Percentiles rank a stretch among this genome's conserved stretches.
phyloP scores from a whole-genome alignment of 164 flowering plant species.

The Tinospora cordifolia region DNA sequence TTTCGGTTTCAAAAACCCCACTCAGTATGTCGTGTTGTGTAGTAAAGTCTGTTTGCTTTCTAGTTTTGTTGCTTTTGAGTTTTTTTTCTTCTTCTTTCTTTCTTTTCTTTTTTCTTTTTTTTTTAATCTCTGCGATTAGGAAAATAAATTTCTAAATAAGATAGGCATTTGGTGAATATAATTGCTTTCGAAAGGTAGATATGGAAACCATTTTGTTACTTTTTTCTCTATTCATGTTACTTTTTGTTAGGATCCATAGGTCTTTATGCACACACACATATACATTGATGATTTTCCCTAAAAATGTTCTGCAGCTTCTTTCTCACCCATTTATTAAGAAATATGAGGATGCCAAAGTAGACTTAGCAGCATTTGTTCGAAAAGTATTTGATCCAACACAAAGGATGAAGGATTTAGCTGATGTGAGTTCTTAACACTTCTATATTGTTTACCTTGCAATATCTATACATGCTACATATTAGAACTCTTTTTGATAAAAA shows the following conservation, averaged over 20 bases:
- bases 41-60: neutral
- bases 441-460: neutral
- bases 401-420: conserved; percentile 89
- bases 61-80: neutral
- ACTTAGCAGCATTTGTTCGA: conserved; percentile 72
- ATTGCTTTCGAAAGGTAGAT: too few relatives aligned
- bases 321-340: conserved; percentile 83
- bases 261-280: too few relatives aligned
- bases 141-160: too few relatives aligned
- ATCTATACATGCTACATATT: neutral
- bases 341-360: conserved; percentile 51
- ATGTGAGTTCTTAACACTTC: conserved; percentile 50
- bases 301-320: conserved; percentile 60
- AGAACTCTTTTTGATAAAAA: neutral
- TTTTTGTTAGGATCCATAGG: too few relatives aligned
- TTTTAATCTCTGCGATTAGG: too few relatives aligned
- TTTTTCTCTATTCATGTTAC: too few relatives aligned
- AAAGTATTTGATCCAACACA: conserved; percentile 85
- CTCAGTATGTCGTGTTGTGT: too few relatives aligned
- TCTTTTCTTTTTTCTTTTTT: too few relatives aligned
- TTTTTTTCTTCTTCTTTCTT: neutral
- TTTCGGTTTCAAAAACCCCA: too few relatives aligned
- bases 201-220: too few relatives aligned
- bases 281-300: neutral
- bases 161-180: too few relatives aligned